Base-by-base conservation (phyloP, 202 grass and related monocot species). In the Zizania palustris region DNA sequence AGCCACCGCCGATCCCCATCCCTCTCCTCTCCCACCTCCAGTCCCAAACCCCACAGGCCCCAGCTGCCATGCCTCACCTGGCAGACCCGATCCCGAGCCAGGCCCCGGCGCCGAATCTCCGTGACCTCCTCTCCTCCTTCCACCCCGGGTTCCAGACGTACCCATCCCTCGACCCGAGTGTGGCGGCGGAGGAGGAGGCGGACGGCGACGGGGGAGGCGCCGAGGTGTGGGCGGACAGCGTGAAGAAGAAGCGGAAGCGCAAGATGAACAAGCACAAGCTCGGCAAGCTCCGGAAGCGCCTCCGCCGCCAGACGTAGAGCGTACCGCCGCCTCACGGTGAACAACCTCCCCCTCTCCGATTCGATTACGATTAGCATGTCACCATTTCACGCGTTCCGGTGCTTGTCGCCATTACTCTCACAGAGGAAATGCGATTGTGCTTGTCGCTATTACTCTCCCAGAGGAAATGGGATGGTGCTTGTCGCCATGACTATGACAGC, bases 231-330 rank as follows among this genome's bases (percentile, higher is more conserved):
- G 96, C 96, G 2, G 96, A 98, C 74, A 98, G 96, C 82, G 96
- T 98, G 48, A 98, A 98, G 89, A 98, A 98, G 91, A 98, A 95
- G 91, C 86, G 91, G 13, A 98, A 95, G 92, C 90, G 80, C 62
- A 98, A 98, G 85, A 98, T 98, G 96, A 98, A 98, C 91, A 98
- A 98, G 71, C 96, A 98, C 80, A 98, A 98, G 87, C 80, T 88
- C n/a, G 81, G 80, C 51, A 98, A 98, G 87, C 87, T 92, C 10
- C 83, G 89, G 80, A 98, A 88, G 85, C 84, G 83, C 43, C 96
- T 98, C 71, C 87, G 89, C 60, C 89, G 87, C 77, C 86, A 95
- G 89, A 89, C 91, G 51, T 90, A 55, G 83, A 85, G 45, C 15
- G 5, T 22, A 1, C 12, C 51, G 0, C 11, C 53, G 6, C 77